Evolutionary conservation across 306 rosid species (phyloP), one percentile per base, ranked within the genome.

Genomic region (Crotalaria pallida): DNA sequence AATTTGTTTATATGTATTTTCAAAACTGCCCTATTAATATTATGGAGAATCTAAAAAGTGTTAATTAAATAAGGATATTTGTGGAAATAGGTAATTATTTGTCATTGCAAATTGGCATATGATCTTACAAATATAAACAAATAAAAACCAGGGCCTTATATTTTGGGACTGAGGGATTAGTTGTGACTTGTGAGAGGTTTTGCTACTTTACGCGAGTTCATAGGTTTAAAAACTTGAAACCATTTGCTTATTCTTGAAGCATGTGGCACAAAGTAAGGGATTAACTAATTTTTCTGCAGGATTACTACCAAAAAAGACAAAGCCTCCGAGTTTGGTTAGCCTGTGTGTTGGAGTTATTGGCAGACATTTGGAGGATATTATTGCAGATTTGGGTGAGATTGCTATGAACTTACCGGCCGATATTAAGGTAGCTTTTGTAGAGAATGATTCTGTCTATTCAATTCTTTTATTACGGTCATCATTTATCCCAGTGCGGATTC

Each of bases 331-430:
- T 67, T 83, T 94, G 69, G 87, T 85, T 34, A 81, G 79, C 71
- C 80, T 94, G 71, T 90, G 97, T 78, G 60, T 90, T 63, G 98
- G 96, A 74, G 69, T 94, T 69, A 43, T 90, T 23, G 97, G 98
- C 21, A 88, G 71, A 71, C 79, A 94, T 87, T 84, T 94, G 85
- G 95, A 90, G 74, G 98, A 94, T 70, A 72, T 94, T 45, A 21
- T 94, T 74, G 64, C 68, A 23, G 95, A 94, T 66, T 84, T 94
- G 88, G 78, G 71, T 63, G 94, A 84, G 77, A 87, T 94, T 81
- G 80, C 88, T 24, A 10, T 60, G 49, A 82, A 49, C 65, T 82
- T 94, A 76, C 98, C 98, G 0, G 80, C 85, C 8, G 92, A 94
- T 73, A 78, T 90, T 24, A 94, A 92, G 96, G 96, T 89, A 64